Conservation (phyloP, 129 eudicot species). For the Gnaphalium uliginosum region DNA sequence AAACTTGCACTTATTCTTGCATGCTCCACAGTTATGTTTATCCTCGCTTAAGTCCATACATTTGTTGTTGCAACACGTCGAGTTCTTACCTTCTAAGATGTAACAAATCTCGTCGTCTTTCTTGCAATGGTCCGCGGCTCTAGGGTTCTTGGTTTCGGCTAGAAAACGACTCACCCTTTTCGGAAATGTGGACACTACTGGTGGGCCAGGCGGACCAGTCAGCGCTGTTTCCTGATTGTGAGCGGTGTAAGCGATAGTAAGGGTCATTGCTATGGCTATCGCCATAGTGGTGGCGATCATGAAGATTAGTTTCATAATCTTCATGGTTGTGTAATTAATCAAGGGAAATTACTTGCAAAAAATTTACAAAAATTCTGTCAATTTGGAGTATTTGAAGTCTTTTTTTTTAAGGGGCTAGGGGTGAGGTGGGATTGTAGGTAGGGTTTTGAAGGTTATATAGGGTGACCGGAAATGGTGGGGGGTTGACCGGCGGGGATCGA, state of each 20-base stretch:
- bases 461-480: constrained; percentile 22
- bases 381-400: constrained; percentile 3
- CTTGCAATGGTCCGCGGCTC: constrained; percentile 62
- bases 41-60: constrained; percentile 53
- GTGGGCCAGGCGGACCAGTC: neutral
- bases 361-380: neutral
- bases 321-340: constrained; percentile 18
- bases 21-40: constrained; percentile 55
- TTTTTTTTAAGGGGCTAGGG: neutral
- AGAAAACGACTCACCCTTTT: constrained; percentile 61
- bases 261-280: constrained; percentile 37
- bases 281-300: constrained; percentile 35
- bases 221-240: neutral
- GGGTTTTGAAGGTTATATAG: constrained; percentile 34
- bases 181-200: neutral
- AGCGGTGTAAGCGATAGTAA: constrained; percentile 34
- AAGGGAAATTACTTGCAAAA: too few relatives aligned
- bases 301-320: constrained; percentile 40
- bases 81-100: constrained; percentile 40
- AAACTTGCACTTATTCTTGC: constrained; percentile 58
- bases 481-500: constrained; percentile 40
- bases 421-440: constrained; percentile 2
- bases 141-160: constrained; percentile 46
- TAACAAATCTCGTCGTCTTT: constrained; percentile 61
- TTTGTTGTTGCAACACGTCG: constrained; percentile 67